Percentiles rank a stretch among this genome's conserved stretches.
phyloP scores from a whole-genome alignment of 2,329 filamentous ascomycete species.

The Paraphaeosphaeria sporulosa region DNA sequence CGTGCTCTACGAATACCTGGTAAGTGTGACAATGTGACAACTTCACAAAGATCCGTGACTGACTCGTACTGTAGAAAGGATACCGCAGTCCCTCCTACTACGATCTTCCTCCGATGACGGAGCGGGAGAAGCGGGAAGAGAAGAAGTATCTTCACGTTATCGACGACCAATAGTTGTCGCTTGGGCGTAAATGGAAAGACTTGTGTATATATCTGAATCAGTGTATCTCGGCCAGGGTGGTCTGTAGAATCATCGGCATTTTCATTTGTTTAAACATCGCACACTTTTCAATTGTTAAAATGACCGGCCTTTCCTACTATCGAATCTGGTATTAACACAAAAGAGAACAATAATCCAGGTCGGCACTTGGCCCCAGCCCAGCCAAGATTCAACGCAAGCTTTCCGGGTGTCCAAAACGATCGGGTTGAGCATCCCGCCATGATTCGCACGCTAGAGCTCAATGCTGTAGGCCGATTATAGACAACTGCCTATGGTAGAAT shows the following conservation, averaged over 20 bases:
- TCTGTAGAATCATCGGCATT: slow-evolving; percentile 33
- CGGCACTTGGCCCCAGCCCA: neutral
- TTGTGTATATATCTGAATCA: slow-evolving; percentile 39
- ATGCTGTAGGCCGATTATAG: neutral
- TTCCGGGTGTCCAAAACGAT: neutral
- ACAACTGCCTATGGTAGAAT: neutral
- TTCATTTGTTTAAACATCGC: slow-evolving; percentile 10
- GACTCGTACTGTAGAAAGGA: slow-evolving; percentile 69
- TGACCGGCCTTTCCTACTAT: neutral
- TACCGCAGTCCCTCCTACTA: slow-evolving; percentile 90
- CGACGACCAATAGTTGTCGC: slow-evolving; percentile 46
- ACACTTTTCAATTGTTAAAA: neutral
- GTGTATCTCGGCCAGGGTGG: slow-evolving; percentile 24
- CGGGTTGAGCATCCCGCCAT: neutral
- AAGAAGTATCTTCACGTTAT: slow-evolving; percentile 94
- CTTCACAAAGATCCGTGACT: neutral
- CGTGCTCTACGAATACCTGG: slow-evolving; percentile 92
- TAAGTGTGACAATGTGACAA: slow-evolving; percentile 57
- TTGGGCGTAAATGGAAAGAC: slow-evolving; percentile 16
- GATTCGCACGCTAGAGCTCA: neutral
- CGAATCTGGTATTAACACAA: neutral
- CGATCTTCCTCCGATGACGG: slow-evolving; percentile 91
- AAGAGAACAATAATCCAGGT: neutral
- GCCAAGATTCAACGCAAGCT: neutral
- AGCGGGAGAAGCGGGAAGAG: slow-evolving; percentile 92